Evolutionary conservation across 768 basidiomycete species (phyloP), one percentile per base, ranked within the genome.

Genomic region (Lactarius quietus): DNA sequence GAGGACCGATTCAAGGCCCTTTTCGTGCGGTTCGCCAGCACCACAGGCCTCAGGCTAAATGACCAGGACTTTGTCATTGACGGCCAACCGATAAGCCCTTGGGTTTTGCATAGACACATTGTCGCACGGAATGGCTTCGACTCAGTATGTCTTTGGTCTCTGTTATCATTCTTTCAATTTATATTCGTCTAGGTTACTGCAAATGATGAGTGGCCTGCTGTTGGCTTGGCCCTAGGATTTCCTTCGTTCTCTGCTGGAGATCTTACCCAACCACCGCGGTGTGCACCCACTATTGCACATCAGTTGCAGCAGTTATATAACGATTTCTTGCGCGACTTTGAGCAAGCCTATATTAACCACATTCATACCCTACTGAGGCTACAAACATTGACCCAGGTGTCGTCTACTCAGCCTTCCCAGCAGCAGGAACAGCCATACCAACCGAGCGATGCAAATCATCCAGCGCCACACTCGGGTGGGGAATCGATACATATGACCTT

Each of bases 191-290:
- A 66, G 65, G 65, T 66, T 15, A 23, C 55, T 41, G 8, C 55
- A 28, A 62, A 36, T 18, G 51, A 62, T 2, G 65, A 66, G 33
- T 66, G 65, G 65, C 61, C 65, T 17, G 8, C 28, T 18, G 53
- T 66, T 9, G 65, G 61, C 1, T 39, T 33, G 1, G 33, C 56
- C 35, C 9, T 62, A 6, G 61, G 65, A 18, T 62, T 62, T 20
- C 55, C 61, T 6, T 7, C 23, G 26, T 36, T 62, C 9, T 1
- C 26, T 29, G 12, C 28, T 20, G 60, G 38, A 14, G 61, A 53
- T 52, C 29, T 7, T 41, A 20, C 55, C 55, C 56, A 61, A 26
- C 60, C 31, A 28, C 1, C 36, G 48, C 36, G 60, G 7, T 62
- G 65, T n/a, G 56, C 23, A 12, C 65, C 61, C 12, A 31, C 17